These are phyloP conservation scores for Crithidia fasciculata DNA, from an alignment of 208 protist genomes.

Conservation along the genomic window DNA sequence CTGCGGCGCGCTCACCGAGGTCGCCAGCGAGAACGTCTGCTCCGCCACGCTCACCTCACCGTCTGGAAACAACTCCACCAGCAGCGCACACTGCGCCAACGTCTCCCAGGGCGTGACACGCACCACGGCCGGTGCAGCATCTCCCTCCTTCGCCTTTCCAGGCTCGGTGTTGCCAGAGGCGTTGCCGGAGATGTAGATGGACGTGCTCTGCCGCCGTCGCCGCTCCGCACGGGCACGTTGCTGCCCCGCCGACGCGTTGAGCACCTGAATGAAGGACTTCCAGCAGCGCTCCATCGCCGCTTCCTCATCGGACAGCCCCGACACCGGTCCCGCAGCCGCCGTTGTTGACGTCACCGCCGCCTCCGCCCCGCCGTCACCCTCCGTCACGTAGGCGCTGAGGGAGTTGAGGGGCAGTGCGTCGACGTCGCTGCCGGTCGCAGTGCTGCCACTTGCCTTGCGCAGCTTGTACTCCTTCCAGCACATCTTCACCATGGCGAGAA, in stretches of 20 bases:
- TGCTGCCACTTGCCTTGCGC: slow-evolving; percentile 12
- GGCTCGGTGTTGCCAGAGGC: not conserved
- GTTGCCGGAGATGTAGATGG: not conserved
- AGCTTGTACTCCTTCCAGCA: slow-evolving; percentile 49
- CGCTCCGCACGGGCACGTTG: slow-evolving; percentile 17
- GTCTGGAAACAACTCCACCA: slow-evolving; percentile 19
- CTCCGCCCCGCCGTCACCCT: not conserved
- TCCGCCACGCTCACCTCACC: slow-evolving; percentile 4
- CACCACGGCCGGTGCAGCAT: not conserved
- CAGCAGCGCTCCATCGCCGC: slow-evolving; percentile 29
- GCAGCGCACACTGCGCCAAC: slow-evolving; percentile 25
- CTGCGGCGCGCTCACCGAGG: not conserved
- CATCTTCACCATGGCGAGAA: slow-evolving; percentile 44
- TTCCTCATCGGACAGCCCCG: slow-evolving; percentile 13
- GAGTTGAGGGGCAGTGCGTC: not conserved
- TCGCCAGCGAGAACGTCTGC: slow-evolving; percentile 16
- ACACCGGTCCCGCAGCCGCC: not conserved
- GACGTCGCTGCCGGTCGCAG: not conserved
- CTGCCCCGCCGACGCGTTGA: slow-evolving; percentile 26
- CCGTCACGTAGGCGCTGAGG: not conserved
- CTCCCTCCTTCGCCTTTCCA: not conserved
- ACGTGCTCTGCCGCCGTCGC: slow-evolving; percentile 1
- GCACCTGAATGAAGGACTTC: slow-evolving; percentile 27
- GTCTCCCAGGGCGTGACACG: slow-evolving; percentile 31
- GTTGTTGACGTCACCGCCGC: not conserved